Evolutionary conservation across 352 stramenopile species (phyloP), one percentile per base, ranked within the genome.

Genomic region (Nothophytophthora sp.): DNA sequence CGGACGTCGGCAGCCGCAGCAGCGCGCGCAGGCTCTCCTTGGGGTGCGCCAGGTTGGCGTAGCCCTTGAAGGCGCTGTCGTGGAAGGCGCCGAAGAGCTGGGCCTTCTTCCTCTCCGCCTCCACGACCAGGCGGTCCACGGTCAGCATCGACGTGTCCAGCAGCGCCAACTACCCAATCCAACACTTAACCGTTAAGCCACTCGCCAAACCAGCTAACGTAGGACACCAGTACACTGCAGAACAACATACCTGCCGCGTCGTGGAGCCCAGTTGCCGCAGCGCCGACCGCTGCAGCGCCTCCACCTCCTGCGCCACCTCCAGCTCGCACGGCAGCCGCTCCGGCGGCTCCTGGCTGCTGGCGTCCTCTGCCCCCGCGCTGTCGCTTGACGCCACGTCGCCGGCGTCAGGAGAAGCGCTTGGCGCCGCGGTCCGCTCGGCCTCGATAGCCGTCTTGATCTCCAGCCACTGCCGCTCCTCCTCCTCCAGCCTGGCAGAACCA

Each of bases 31-130:
- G 65, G 25, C 63, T 83, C 40, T 93, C 82, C 58, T 93, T 91
- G 3, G 82, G 76, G 10, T 77, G 62, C 20, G 76, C 45, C 9
- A 85, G 48, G 47, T 87, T 74, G 0, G 60, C 58, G 51, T 93
- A 93, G 39, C 76, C 80, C 58, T 88, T 87, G 58, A 93, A 93
- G 20, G 76, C 80, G 42, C 73, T 84, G 45, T 74, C 72, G 50
- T 90, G 78, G 63, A 88, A 91, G n/a, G 79, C 63, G 11, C 67
- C 55, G 49, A 93, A 93, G 2, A 93, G 55, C 40, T 73, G 58
- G 1, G 72, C 56, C 43, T 88, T 88, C 60, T 86, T 80, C 41
- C 76, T 84, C 60, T 90, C 80, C 12, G 76, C 69, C 57, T 88
- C 68, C 30, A 90, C 49, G 19, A 85, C 73, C 40, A 88, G 67